Evolutionary conservation across 257 asterid species (phyloP), one percentile per base, ranked within the genome.

Genomic region (Salvia hispanica): DNA sequence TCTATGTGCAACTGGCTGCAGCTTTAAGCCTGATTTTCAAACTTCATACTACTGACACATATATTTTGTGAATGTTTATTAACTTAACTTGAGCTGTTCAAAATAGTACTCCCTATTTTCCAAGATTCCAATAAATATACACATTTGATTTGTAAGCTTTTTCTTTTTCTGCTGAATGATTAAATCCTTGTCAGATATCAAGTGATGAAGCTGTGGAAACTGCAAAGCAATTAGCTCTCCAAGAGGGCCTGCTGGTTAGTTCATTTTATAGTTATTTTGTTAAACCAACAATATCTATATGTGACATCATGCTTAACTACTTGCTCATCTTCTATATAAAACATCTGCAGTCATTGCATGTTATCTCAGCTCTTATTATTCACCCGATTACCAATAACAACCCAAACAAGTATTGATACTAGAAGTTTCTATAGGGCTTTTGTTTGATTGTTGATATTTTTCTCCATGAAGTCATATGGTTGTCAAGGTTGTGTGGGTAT

Each of bases 171-270:
- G 18, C 60, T 52, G 48, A 43, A 50, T 48, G 47, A n/a, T 45
- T 36, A 50, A 11, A 69, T 67, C 50, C 62, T 69, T 68, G 47
- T 39, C 84, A 94, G 97, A 83, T 94, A 72, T 90, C 96, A 68
- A 88, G 96, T 71, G 96, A 87, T 47, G 96, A 85, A 70, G 86
- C 97, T 56, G 89, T 94, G 78, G 97, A 90, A 84, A 81, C 77
- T 70, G 99, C 96, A 25, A 94, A 88, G 79, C 95, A 90, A 80
- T 74, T 94, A 53, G 96, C 99, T 56, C 95, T 88, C 64, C 88
- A 85, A 80, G 99, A 94, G 84, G 99, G 99, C 70, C 81, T 94
- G 59, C 78, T 94, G 93, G 97, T 94, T 65, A 79, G 97, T 80
- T 54, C 70, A 70, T 74, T 71, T 14, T 34, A 45, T 52, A 43